A percentile compares a stretch with the other conserved stretches of the same genome.
Evolutionary conservation across 192 early-diverging fungal genomes (phyloP).

Genomic region (Backusella luteola): DNA sequence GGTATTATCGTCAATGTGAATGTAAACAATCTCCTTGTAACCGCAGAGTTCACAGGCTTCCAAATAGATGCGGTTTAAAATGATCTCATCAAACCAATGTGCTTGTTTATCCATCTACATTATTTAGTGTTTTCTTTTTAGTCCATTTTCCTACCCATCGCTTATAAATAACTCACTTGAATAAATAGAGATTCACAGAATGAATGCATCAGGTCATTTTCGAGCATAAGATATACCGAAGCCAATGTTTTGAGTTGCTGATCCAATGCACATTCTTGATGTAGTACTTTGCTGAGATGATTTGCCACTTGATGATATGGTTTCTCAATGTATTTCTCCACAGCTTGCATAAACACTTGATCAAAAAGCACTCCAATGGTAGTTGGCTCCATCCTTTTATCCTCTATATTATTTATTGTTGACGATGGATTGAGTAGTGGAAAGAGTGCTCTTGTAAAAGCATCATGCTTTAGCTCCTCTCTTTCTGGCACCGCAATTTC

Average conservation of each 20-base stretch:
- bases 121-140: neutral
- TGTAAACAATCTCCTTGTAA: slow-evolving; percentile 23
- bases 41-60: slow-evolving; percentile 21
- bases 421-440: neutral
- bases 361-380: neutral
- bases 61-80: slow-evolving; percentile 29
- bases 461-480: neutral
- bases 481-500: neutral
- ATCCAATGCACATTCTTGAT: slow-evolving; percentile 20
- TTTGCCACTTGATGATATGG: slow-evolving; percentile 28
- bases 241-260: slow-evolving; percentile 30
- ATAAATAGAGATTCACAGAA: slow-evolving; percentile 36
- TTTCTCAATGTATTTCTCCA: slow-evolving; percentile 32
- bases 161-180: neutral
- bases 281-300: slow-evolving; percentile 22
- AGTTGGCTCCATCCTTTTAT: neutral
- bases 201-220: slow-evolving; percentile 40
- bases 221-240: slow-evolving; percentile 39
- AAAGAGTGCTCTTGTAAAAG: neutral
- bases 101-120: slow-evolving; percentile 37
- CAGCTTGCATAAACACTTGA: neutral
- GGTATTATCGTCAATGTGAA: slow-evolving; percentile 10
- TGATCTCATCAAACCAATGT: slow-evolving; percentile 36
- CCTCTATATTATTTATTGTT: neutral
- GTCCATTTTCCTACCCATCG: neutral